A percentile compares a stretch with the other conserved stretches of the same genome.
Evolutionary conservation across 2,329 filamentous ascomycete genomes (phyloP).

Genomic region (Aspergillus jensenii): DNA sequence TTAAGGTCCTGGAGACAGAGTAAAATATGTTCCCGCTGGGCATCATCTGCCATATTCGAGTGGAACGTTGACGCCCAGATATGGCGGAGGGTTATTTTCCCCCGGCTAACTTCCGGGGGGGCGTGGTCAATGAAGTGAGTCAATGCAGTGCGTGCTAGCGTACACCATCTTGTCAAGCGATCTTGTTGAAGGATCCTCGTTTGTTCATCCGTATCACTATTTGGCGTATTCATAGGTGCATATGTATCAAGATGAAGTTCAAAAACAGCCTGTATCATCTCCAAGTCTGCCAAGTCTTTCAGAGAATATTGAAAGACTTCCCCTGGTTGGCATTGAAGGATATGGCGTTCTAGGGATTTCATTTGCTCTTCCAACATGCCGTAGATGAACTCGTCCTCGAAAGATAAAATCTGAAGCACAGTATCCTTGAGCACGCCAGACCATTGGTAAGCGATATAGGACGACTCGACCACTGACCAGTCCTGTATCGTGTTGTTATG

Average conservation of each 20-base stretch:
- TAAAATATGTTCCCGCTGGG: slow-evolving; percentile 60
- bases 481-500: slow-evolving; percentile 8
- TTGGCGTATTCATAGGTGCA: slow-evolving; percentile 60
- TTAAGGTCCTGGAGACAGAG: slow-evolving; percentile 65
- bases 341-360: slow-evolving; percentile 25
- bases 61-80: slow-evolving; percentile 67
- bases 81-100: slow-evolving; percentile 57
- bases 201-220: slow-evolving; percentile 54
- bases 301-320: slow-evolving; percentile 27
- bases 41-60: slow-evolving; percentile 56
- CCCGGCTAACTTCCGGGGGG: slow-evolving; percentile 31
- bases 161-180: slow-evolving; percentile 61
- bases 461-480: slow-evolving; percentile 36
- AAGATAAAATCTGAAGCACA: slow-evolving; percentile 53
- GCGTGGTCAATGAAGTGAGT: slow-evolving; percentile 38
- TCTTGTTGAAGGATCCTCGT: slow-evolving; percentile 57
- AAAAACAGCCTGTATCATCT: slow-evolving; percentile 61
- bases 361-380: slow-evolving; percentile 38
- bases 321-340: slow-evolving; percentile 23
- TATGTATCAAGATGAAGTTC: slow-evolving; percentile 69
- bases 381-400: slow-evolving; percentile 56
- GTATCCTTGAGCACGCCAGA: slow-evolving; percentile 55
- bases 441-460: slow-evolving; percentile 58
- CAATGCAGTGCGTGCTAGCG: slow-evolving; percentile 57
- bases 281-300: slow-evolving; percentile 42